These are phyloP conservation scores for Fusarium staphyleae DNA, from an alignment of 2,329 filamentous ascomycete genomes.

Conservation along the genomic window DNA sequence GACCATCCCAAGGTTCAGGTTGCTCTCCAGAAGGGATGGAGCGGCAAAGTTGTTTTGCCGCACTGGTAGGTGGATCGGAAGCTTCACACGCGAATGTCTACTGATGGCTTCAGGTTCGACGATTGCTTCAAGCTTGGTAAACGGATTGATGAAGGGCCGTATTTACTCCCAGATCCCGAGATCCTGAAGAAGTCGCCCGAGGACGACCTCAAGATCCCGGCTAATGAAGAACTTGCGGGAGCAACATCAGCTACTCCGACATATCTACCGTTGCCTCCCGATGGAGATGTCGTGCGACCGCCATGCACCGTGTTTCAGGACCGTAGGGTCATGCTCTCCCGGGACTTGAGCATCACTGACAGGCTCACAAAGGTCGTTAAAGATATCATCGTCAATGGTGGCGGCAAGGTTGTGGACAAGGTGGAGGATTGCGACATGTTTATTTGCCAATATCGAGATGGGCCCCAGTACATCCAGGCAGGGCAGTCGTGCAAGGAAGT, in stretches of 20 bases:
- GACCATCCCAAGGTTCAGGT: slow-evolving; percentile 75
- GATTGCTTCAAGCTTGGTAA: slow-evolving; percentile 94
- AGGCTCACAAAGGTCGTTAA: slow-evolving; percentile 72
- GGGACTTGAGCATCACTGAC: slow-evolving; percentile 74
- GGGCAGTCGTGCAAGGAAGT: slow-evolving; percentile 81
- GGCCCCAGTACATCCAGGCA: slow-evolving; percentile 77
- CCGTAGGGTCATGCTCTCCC: slow-evolving; percentile 78
- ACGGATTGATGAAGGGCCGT: slow-evolving; percentile 87
- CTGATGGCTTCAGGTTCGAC: slow-evolving; percentile 74
- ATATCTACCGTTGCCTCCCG: slow-evolving; percentile 53
- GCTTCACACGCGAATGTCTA: background rate
- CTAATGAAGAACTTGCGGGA: slow-evolving; percentile 69
- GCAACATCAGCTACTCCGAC: slow-evolving; percentile 63
- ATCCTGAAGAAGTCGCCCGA: slow-evolving; percentile 70
- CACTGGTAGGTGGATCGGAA: slow-evolving; percentile 71
- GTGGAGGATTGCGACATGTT: slow-evolving; percentile 80
- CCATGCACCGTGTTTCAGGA: slow-evolving; percentile 77
- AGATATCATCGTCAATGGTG: slow-evolving; percentile 73
- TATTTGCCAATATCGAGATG: slow-evolving; percentile 87
- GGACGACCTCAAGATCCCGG: slow-evolving; percentile 62
- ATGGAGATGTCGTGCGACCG: slow-evolving; percentile 52
- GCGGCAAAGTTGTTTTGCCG: slow-evolving; percentile 85
- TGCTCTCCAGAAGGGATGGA: slow-evolving; percentile 69
- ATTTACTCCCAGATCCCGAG: slow-evolving; percentile 84
- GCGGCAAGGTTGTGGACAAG: slow-evolving; percentile 70